These are phyloP conservation scores for Penicillium herquei DNA, from an alignment of 495 filamentous ascomycete genomes.

Conservation along the genomic window DNA sequence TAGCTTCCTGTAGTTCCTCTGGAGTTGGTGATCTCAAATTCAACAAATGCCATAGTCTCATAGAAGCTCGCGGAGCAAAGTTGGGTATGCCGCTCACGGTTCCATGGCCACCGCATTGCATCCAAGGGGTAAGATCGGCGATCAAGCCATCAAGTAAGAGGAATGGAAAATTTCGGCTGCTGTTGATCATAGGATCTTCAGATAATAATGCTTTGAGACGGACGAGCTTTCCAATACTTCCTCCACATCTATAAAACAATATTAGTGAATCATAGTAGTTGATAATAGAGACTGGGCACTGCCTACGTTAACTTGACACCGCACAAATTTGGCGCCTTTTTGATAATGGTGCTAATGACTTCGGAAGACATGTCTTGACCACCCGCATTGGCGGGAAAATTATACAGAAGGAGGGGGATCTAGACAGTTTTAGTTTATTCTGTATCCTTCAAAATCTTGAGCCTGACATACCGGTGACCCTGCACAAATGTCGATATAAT, in stretches of 20 bases:
- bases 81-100: conserved; percentile 25
- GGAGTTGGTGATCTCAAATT: conserved; percentile 9
- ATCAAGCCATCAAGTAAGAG: conserved; percentile 20
- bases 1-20: conserved; percentile 9
- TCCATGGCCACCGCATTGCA: conserved; percentile 23
- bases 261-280: neutral
- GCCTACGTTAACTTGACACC: conserved; percentile 22
- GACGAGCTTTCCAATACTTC: conserved; percentile 18
- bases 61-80: conserved; percentile 22
- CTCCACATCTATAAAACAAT: conserved; percentile 12
- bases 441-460: neutral
- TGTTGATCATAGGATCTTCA: conserved; percentile 9
- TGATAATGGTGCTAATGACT: conserved; percentile 17
- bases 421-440: neutral
- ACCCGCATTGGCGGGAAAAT: conserved; percentile 23
- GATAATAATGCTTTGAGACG: conserved; percentile 14
- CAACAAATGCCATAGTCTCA: conserved; percentile 20
- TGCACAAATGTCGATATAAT: conserved; percentile 22
- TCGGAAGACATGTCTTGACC: conserved; percentile 25
- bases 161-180: conserved; percentile 14
- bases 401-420: conserved; percentile 23
- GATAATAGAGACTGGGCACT: neutral
- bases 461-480: conserved; percentile 14
- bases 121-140: conserved; percentile 21
- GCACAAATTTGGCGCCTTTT: conserved; percentile 15